phyloP scores from a whole-genome alignment of 768 basidiomycete species.

The Boletus speciosus region DNA sequence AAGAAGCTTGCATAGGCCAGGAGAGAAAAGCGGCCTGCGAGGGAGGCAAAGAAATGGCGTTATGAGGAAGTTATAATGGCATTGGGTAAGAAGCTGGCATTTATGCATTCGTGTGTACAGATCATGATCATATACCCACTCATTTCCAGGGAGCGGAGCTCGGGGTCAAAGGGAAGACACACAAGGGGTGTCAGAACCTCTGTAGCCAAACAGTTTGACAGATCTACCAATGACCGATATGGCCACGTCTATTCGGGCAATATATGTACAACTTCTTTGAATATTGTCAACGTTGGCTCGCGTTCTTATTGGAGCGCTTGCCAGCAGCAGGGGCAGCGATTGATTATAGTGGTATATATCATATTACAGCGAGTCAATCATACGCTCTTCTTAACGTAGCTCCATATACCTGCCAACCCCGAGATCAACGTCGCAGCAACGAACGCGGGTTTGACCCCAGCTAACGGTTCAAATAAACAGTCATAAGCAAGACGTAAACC shows the following conservation, averaged over 20 bases:
- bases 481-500: constrained; percentile 37
- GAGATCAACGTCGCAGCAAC: constrained; percentile 89
- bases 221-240: constrained; percentile 35
- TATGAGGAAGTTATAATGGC: constrained; percentile 28
- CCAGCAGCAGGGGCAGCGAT: constrained; percentile 5
- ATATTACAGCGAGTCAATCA: constrained; percentile 49
- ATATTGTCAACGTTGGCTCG: constrained; percentile 20
- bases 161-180: constrained; percentile 39
- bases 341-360: constrained; percentile 43
- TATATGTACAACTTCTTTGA: constrained; percentile 31
- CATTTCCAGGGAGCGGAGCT: constrained; percentile 40
- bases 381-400: constrained; percentile 87
- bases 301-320: constrained; percentile 30
- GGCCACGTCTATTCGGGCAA: constrained; percentile 28
- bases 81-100: constrained; percentile 36
- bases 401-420: constrained; percentile 89
- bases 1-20: constrained; percentile 31
- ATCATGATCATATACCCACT: constrained; percentile 36
- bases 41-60: constrained; percentile 22
- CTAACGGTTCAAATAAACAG: constrained; percentile 47
- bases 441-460: constrained; percentile 86
- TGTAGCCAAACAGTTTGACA: constrained; percentile 33
- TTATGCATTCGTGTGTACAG: constrained; percentile 36
- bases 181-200: constrained; percentile 35
- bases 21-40: constrained; percentile 17